These are phyloP conservation scores for Cyclocybe aegerita DNA, from an alignment of 768 basidiomycete species.

Conservation along the genomic window DNA sequence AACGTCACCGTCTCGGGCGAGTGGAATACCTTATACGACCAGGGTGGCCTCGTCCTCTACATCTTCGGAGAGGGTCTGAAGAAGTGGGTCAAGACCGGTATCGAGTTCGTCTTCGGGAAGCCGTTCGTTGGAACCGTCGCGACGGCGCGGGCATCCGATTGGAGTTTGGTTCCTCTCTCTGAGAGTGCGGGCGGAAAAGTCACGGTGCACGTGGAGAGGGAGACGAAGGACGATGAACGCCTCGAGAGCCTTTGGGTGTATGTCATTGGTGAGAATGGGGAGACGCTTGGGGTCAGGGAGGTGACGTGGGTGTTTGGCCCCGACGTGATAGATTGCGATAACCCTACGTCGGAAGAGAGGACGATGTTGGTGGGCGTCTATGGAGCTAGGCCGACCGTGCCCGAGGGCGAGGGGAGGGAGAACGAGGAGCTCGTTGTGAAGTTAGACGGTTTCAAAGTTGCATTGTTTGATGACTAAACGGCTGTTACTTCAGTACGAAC, in stretches of 20 bases:
- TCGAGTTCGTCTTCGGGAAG: constrained; percentile 29
- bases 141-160: constrained; percentile 29
- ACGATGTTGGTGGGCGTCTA: constrained; percentile 26
- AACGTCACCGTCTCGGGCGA: constrained; percentile 27
- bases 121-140: constrained; percentile 29
- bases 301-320: constrained; percentile 33
- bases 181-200: constrained; percentile 22
- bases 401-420: constrained; percentile 24
- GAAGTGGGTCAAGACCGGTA: constrained; percentile 32
- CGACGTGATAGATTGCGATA: constrained; percentile 16
- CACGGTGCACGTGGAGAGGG: constrained; percentile 28
- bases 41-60: constrained; percentile 30
- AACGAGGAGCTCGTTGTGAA: constrained; percentile 25
- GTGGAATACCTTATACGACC: constrained; percentile 30
- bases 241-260: constrained; percentile 32
- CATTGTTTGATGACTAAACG: constrained; percentile 26
- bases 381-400: constrained; percentile 26
- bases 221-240: constrained; percentile 25
- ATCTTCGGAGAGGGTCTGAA: constrained; percentile 30
- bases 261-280: constrained; percentile 27
- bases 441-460: constrained; percentile 29
- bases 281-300: constrained; percentile 28
- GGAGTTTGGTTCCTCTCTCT: constrained; percentile 28
- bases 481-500: no score
- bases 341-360: constrained; percentile 5